Percentiles rank a stretch among this genome's conserved stretches.
phyloP scores from a whole-genome alignment of 2,329 filamentous ascomycete genomes.

The Paraphaeosphaeria minitans region DNA sequence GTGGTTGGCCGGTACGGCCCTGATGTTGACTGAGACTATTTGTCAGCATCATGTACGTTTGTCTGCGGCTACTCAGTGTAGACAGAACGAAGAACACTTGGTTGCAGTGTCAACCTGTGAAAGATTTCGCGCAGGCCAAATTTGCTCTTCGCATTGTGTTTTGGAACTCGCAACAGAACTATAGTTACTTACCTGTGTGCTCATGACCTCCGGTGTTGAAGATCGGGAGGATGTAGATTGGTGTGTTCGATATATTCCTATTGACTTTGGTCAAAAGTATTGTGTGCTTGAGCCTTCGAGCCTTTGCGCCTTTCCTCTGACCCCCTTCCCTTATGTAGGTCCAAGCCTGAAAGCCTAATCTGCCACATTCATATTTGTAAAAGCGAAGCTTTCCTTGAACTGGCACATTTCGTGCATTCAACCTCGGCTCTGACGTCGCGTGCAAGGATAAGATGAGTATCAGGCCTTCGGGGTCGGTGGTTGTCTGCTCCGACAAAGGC shows the following conservation, averaged over 20 bases:
- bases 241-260: no score
- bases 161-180: background rate
- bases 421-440: background rate
- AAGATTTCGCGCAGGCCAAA: background rate
- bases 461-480: background rate
- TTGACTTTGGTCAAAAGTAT: no score
- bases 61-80: background rate
- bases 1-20: conserved; percentile 37
- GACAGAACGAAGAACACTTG: background rate
- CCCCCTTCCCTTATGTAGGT: background rate
- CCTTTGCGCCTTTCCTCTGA: no score
- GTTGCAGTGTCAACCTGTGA: background rate
- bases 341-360: background rate
- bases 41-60: conserved; percentile 13
- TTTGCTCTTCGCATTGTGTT: background rate
- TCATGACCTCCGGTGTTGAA: background rate
- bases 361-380: background rate
- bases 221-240: background rate
- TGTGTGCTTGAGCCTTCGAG: no score
- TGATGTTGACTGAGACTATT: conserved; percentile 19
- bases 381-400: background rate
- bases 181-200: background rate
- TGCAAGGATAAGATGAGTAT: background rate
- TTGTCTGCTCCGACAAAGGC: background rate
- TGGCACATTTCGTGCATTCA: background rate